Conservation (phyloP, 2,329 filamentous ascomycete genomes). For the Didymella pinodella region DNA sequence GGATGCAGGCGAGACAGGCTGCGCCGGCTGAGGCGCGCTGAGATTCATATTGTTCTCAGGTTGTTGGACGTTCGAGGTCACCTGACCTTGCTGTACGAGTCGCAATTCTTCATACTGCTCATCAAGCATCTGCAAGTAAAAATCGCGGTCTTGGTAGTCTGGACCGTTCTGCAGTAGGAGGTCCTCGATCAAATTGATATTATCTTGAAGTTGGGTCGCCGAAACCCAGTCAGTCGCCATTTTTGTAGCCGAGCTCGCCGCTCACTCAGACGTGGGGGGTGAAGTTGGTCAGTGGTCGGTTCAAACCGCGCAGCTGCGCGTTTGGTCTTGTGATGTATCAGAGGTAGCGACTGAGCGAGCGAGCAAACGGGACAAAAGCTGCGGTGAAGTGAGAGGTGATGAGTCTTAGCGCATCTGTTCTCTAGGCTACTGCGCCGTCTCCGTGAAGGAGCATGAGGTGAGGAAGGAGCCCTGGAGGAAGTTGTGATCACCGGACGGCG, state of each 20-base stretch:
- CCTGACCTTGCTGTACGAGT: background rate
- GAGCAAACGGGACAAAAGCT: background rate
- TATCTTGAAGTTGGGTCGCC: conserved; percentile 8
- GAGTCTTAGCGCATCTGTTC: conserved; percentile 1
- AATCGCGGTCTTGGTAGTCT: conserved; percentile 2
- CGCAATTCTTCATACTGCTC: conserved; percentile 14
- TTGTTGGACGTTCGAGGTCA: background rate
- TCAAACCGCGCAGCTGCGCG: background rate
- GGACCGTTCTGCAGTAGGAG: conserved; percentile 12
- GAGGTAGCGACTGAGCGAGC: background rate
- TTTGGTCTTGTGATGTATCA: conserved; percentile 4
- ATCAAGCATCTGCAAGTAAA: conserved; percentile 18
- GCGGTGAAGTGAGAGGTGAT: conserved; percentile 5
- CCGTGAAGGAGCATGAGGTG: conserved; percentile 11
- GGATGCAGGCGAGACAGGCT: conserved; percentile 9
- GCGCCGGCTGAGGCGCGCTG: background rate
- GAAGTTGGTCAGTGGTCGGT: background rate
- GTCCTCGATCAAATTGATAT: conserved; percentile 16
- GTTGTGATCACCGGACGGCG: conserved; percentile 4
- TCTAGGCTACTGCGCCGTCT: conserved; percentile 10
- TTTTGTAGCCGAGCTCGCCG: background rate
- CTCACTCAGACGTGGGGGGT: background rate
- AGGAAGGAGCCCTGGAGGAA: conserved; percentile 4
- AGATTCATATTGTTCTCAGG: background rate
- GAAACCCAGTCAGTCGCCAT: conserved; percentile 11